These are phyloP conservation scores for Hortiboletus campestris DNA, from an alignment of 768 basidiomycete species.

Conservation along the genomic window DNA sequence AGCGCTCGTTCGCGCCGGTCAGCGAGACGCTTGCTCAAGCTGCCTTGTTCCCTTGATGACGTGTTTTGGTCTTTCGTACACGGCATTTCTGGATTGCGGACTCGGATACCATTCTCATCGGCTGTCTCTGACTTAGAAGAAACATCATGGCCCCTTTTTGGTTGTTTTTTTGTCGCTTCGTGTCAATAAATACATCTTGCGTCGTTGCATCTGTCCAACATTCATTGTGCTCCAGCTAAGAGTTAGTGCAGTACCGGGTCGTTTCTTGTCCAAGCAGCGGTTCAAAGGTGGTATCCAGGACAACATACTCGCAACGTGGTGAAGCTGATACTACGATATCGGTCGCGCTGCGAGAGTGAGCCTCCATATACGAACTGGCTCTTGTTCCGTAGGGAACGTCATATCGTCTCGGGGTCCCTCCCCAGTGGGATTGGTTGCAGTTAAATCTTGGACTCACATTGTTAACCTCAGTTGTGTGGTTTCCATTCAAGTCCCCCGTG, in stretches of 20 bases:
- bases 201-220: neutral
- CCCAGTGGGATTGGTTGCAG: too few relatives aligned
- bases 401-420: too few relatives aligned
- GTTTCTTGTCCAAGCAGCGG: neutral
- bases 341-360: neutral
- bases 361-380: too few relatives aligned
- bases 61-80: neutral
- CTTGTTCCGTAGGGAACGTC: too few relatives aligned
- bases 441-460: too few relatives aligned
- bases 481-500: too few relatives aligned
- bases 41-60: neutral
- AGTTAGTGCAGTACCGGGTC: neutral
- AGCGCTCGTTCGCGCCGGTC: neutral
- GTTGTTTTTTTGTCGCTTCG: neutral
- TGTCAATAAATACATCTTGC: neutral
- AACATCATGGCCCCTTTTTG: neutral
- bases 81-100: neutral
- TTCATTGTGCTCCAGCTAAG: neutral
- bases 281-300: neutral
- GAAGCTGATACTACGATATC: neutral
- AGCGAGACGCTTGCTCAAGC: neutral
- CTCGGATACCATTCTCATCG: neutral
- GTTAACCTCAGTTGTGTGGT: too few relatives aligned
- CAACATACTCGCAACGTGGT: too few relatives aligned
- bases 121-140: neutral